Evolutionary conservation across 1,139 yeast species (phyloP), one percentile per base, ranked within the genome.

Genomic region (Candida pseudocylindracea): DNA sequence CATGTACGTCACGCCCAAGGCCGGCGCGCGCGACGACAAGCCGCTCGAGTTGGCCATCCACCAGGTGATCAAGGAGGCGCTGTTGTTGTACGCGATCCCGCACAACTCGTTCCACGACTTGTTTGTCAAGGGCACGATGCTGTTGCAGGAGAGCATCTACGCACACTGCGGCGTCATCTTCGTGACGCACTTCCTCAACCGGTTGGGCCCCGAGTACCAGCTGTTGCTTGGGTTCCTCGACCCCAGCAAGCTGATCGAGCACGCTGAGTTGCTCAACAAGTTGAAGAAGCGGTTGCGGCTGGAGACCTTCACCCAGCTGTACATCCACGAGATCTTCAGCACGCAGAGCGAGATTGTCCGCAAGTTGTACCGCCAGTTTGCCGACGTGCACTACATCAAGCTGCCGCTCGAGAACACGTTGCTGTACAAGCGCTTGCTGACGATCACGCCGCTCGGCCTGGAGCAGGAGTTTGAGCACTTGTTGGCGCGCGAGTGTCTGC

Each of bases 91-190:
- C 54, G 80, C 94, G 46, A 68, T 88, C 42, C 98, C 98, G 31
- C 76, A 78, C 53, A 80, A 81, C 46, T 64, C 67, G 44, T 85
- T 85, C 62, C 76, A 74, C 44, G 62, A 66, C 34, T 63, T 73
- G 38, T 85, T 85, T 49, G 73, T 76, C 40, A 54, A 62, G 36
- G 79, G 91, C 36, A 73, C 72, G 41, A 66, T 85, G 52, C 83
- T 95, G 2, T 70, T 91, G 44, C 98, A 88, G 55, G 96, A 88
- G 55, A 70, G 88, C 33, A 74, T 85, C 39, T 88, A 88, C 50
- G 93, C 96, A 31, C 96, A 88, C 53, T 76, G 83, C 48, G 94
- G 88, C 43, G 79, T 80, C 34, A 79, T 83, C 38, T 88, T 88
- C 48, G 93, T 81, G 33, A 75, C 93, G 32, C 96, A 88, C 53